Evolutionary conservation across 495 filamentous ascomycete genomes (phyloP).

Genomic region (Neurospora sp.): DNA sequence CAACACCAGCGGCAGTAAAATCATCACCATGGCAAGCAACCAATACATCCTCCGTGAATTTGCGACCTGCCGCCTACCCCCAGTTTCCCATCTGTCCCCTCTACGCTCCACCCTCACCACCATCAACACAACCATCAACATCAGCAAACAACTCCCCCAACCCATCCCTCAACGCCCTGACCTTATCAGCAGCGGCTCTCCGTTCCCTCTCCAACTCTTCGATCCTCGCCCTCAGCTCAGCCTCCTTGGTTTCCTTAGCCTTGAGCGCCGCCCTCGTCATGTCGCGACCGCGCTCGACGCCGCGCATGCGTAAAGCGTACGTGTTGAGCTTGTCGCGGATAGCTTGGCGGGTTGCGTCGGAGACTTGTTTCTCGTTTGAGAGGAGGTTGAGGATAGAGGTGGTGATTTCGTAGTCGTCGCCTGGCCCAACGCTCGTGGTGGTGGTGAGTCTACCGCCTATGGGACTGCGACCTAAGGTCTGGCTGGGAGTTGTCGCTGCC

Average conservation of each 20-base stretch:
- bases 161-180: slow-evolving; percentile 9
- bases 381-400: slow-evolving; percentile 42
- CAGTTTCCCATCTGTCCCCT: neutral
- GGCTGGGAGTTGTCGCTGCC: neutral
- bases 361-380: slow-evolving; percentile 32
- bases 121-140: neutral
- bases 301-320: slow-evolving; percentile 45
- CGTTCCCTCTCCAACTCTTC: slow-evolving; percentile 40
- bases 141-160: slow-evolving; percentile 9
- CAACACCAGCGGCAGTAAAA: neutral
- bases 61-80: neutral
- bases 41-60: neutral
- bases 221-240: slow-evolving; percentile 39
- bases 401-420: slow-evolving; percentile 39
- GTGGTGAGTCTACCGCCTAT: neutral
- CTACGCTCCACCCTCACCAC: neutral
- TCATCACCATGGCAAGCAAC: neutral
- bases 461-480: neutral
- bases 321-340: slow-evolving; percentile 41
- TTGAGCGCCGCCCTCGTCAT: slow-evolving; percentile 49
- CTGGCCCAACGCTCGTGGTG: neutral
- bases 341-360: slow-evolving; percentile 27
- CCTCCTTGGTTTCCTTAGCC: slow-evolving; percentile 49
- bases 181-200: slow-evolving; percentile 31
- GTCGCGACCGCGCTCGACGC: slow-evolving; percentile 53